Evolutionary conservation across 2,329 filamentous ascomycete genomes (phyloP), one percentile per base, ranked within the genome.

Genomic region (Hymenoscyphus scutula): DNA sequence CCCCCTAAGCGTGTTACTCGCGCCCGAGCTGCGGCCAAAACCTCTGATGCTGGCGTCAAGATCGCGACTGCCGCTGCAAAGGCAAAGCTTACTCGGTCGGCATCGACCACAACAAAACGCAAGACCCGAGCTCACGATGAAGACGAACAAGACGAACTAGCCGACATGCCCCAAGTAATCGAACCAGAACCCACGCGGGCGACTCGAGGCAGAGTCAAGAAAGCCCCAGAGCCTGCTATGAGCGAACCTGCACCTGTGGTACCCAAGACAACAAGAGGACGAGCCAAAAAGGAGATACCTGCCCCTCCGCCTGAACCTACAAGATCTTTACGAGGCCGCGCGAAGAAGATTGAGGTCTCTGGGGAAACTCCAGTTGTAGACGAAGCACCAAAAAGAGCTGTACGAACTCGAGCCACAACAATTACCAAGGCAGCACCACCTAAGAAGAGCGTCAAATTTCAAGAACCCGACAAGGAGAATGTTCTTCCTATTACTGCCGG

Each of bases 361-460:
- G 56, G 57, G 32, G 69, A 71, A 30, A 62, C 69, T 38, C 62
- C 72, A 23, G 68, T 71, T 19, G 72, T 70, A 7, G 75, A 77
- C 11, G 74, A 74, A 25, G 74, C 75, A 4, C 68, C 69, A 41
- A 78, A 76, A 69, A 78, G 76, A 69, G 67, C 72, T 5, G 74
- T 73, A 23, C 77, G 77, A 25, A 69, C 71, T 32, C 75, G 76
- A 60, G 68, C 72, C 59, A 68, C 74, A 7, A 68, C 76, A 2
- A 67, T 70, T 64, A 76, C 77, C 27, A 80, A 80, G 66, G 79
- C 79, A 65, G 79, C 79, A 27, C 76, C 78, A 5, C 74, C 78
- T 37, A 87, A 84, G 77, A 89, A 87, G 77, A 80, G 78, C 2
- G 85, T 88, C 69, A 86, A 82, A 62, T 88, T 88, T 72, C 80